Base-by-base conservation (phyloP, 108 stramenopile genomes). In the Cyclostephanos tholiformis region DNA sequence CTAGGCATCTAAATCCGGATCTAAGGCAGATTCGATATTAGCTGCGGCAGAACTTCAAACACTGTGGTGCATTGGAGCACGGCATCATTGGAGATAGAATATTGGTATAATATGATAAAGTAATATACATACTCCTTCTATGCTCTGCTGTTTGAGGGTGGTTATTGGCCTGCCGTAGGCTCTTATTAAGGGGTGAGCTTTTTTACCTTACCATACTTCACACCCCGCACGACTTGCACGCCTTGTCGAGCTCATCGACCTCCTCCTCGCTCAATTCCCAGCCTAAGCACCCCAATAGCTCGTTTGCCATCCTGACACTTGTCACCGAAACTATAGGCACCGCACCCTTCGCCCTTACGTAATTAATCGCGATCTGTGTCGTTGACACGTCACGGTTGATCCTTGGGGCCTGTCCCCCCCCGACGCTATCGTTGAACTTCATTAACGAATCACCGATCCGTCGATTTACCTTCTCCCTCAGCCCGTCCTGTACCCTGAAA, bases 351-450 rank as follows among this genome's bases (percentile, higher is more conserved):
- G 93, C 93, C 67, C 85, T 75, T 0, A 96, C 82, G 69, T 94
- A 96, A 65, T 94, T 88, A 30, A 93, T 80, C 14, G 93, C 93
- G 55, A 96, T 83, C 74, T 96, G 95, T 13, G 88, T 85, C 49
- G 92, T 85, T 0, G 93, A 93, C 38, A 93, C 88, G 32, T 86
- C 88, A 14, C 84, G 87, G 51, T 91, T 94, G 77, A 95, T 83
- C 65, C 89, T 84, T 52, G 88, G 88, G 80, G 56, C 80, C 71
- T 71, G 65, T 30, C 68, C 67, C 7, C 41, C 41, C 44, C 44
- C 44, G 44, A 12, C 29, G 41, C 35, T 13, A n/a, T 27, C 67
- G 6, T 63, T 71, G 30, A 84, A 51, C 17, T 85, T 75, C 43
- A 74, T 63, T 49, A 75, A 17, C 29, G 71, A 67, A 57, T 82